Conservation (phyloP, 306 rosid species). For the Glycine soja region DNA sequence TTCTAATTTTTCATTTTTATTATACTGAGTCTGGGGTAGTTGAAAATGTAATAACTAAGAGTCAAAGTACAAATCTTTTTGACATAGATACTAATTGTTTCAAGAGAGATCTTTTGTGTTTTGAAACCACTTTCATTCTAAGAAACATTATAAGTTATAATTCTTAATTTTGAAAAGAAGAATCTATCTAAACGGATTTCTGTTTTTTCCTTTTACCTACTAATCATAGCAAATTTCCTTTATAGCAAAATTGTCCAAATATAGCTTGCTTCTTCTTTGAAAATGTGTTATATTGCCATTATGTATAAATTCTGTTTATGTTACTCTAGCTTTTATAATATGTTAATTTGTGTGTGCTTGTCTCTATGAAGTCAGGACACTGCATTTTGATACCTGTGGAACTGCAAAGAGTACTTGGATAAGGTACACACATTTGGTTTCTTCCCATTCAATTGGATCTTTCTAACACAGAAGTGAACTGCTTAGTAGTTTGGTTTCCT, state of each 20-base stretch:
- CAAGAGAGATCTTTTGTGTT: background rate
- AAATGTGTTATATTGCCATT: background rate
- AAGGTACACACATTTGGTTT: too few relatives aligned
- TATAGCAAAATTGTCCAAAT: background rate
- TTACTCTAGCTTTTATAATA: too few relatives aligned
- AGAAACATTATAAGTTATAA: conserved; percentile 6
- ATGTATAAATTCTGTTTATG: too few relatives aligned
- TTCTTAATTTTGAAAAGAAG: conserved; percentile 10
- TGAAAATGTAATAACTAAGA: background rate
- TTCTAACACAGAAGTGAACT: too few relatives aligned
- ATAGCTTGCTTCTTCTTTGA: background rate
- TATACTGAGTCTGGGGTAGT: background rate
- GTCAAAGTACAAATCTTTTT: background rate
- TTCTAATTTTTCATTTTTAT: background rate
- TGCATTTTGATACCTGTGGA: too few relatives aligned
- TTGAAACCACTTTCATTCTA: background rate
- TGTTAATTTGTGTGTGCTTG: too few relatives aligned
- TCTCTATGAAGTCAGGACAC: too few relatives aligned
- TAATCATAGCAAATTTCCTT: background rate
- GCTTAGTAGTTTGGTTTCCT: too few relatives aligned
- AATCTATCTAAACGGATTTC: background rate
- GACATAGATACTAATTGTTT: background rate
- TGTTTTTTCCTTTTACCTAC: background rate
- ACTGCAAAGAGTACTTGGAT: too few relatives aligned
- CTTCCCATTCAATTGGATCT: too few relatives aligned